Conservation (phyloP, 1,284 basidiomycete genomes). For the Sanghuangporus baumii region DNA sequence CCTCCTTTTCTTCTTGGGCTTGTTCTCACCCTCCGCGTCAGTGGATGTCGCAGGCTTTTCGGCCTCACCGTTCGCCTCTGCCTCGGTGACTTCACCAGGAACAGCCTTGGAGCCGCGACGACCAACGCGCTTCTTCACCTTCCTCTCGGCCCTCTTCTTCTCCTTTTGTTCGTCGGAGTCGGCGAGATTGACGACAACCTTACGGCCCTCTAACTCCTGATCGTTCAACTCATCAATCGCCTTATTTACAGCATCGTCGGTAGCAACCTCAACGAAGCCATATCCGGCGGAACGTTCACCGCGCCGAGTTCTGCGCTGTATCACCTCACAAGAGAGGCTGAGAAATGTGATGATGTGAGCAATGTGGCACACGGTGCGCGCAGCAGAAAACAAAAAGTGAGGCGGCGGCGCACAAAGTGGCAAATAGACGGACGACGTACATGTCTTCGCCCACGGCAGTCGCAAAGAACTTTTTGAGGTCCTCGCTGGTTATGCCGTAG, state of each 20-base stretch:
- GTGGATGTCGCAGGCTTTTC: constrained; percentile 43
- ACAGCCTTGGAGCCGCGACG: constrained; percentile 79
- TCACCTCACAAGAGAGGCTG: constrained; percentile 74
- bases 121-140: constrained; percentile 69
- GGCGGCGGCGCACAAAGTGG: background rate
- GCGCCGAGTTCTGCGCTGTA: constrained; percentile 75
- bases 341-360: background rate
- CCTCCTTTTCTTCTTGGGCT: constrained; percentile 75
- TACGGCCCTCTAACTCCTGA: constrained; percentile 82
- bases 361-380: constrained; percentile 7
- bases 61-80: constrained; percentile 75
- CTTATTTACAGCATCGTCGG: constrained; percentile 76
- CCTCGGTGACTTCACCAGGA: constrained; percentile 79
- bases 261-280: constrained; percentile 84
- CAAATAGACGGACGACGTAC: constrained; percentile 41
- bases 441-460: constrained; percentile 69
- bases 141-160: constrained; percentile 73
- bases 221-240: constrained; percentile 85
- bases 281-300: constrained; percentile 82
- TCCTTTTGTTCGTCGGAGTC: constrained; percentile 84
- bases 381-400: constrained; percentile 11
- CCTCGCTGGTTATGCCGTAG: constrained; percentile 84
- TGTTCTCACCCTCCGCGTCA: constrained; percentile 49
- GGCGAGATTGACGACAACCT: constrained; percentile 84
- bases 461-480: constrained; percentile 84